Evolutionary conservation across 768 basidiomycete species (phyloP).

Genomic region (Filobasidium wieringae): DNA sequence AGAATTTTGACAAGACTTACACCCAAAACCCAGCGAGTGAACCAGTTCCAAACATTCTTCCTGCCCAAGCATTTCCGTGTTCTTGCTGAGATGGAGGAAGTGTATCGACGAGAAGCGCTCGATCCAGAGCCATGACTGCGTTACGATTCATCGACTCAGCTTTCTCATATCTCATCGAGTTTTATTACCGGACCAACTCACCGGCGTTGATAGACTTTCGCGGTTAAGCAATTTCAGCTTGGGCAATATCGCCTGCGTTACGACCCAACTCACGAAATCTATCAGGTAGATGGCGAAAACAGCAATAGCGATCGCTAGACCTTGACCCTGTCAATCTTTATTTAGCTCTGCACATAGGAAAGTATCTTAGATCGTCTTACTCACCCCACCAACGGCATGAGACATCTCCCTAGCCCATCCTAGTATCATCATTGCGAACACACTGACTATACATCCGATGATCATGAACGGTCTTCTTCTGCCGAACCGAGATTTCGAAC

Average conservation of each 20-base stretch:
- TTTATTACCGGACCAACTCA: too few species aligned
- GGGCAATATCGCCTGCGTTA: too few species aligned
- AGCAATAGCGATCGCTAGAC: constrained; percentile 64
- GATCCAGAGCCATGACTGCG: constrained; percentile 74
- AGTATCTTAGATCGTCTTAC: too few species aligned
- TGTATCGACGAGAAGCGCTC: constrained; percentile 78
- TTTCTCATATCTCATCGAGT: background rate
- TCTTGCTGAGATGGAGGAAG: constrained; percentile 64
- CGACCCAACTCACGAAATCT: constrained; percentile 47
- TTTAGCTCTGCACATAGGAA: background rate
- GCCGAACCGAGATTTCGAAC: constrained; percentile 69
- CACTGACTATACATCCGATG: constrained; percentile 54
- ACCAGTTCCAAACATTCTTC: constrained; percentile 78
- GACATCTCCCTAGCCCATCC: constrained; percentile 70
- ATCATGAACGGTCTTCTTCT: constrained; percentile 79
- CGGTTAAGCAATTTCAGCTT: background rate
- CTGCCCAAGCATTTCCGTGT: constrained; percentile 86
- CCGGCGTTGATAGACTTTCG: constrained; percentile 30
- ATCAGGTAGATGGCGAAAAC: constrained; percentile 57
- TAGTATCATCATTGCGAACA: constrained; percentile 62
- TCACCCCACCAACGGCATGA: constrained; percentile 38
- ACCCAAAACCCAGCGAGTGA: constrained; percentile 77
- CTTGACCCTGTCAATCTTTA: background rate
- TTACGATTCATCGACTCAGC: background rate
- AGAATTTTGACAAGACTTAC: constrained; percentile 43